phyloP scores from a whole-genome alignment of 2,329 filamentous ascomycete genomes.

The Colletotrichum sp. region DNA sequence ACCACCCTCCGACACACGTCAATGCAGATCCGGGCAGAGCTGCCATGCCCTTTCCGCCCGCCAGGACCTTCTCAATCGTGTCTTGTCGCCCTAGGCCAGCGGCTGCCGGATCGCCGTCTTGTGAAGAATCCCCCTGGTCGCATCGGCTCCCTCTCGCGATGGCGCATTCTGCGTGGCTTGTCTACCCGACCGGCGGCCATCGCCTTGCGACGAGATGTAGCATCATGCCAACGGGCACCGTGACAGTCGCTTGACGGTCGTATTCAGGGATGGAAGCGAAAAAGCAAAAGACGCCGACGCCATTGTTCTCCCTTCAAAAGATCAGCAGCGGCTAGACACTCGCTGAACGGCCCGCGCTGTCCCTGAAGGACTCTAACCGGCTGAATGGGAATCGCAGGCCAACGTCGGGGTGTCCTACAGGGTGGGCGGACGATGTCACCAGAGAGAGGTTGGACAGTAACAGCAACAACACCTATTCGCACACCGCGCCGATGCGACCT shows the following conservation, averaged over 20 bases:
- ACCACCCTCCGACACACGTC: background rate
- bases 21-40: background rate
- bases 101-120: background rate
- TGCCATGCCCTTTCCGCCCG: background rate
- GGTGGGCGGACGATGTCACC: background rate
- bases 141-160: background rate
- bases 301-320: background rate
- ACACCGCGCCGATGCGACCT: background rate
- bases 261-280: background rate
- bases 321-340: background rate
- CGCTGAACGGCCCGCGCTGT: background rate
- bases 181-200: background rate
- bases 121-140: background rate
- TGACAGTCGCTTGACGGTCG: background rate
- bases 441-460: background rate
- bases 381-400: background rate
- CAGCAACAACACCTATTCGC: background rate
- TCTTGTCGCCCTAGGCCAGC: background rate
- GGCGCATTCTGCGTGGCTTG: background rate
- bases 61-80: background rate
- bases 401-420: background rate
- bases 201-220: background rate
- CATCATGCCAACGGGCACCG: background rate
- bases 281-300: background rate
- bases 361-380: background rate